phyloP scores from a whole-genome alignment of 108 stramenopile genomes.

The Fragilariopsis cylindrus region DNA sequence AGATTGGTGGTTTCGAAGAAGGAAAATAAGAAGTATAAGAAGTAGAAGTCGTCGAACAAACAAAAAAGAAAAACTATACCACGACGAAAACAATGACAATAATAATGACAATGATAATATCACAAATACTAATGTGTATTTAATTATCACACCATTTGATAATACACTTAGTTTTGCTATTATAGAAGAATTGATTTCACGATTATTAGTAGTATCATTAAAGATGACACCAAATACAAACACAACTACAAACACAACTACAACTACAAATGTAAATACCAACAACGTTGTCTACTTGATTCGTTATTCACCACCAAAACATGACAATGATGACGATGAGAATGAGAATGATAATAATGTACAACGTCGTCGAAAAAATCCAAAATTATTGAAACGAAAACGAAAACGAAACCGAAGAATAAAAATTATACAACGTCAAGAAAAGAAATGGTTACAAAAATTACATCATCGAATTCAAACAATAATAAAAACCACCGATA shows the following conservation, averaged over 20 bases:
- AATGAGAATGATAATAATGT: neutral
- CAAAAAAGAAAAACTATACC: no score
- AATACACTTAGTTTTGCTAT: constrained; percentile 2
- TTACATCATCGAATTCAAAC: no score
- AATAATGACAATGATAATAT: no score
- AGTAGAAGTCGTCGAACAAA: no score
- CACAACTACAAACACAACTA: neutral
- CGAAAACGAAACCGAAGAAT: no score
- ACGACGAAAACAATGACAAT: no score
- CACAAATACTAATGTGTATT: neutral
- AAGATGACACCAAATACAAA: neutral
- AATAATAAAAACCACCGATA: neutral
- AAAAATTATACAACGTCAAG: no score
- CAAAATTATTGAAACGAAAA: no score
- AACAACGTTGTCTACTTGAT: neutral
- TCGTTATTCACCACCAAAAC: neutral
- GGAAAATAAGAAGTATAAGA: no score
- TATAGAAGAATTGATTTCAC: neutral
- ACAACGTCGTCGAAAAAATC: no score
- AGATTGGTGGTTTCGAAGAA: no score
- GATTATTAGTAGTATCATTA: neutral
- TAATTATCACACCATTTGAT: neutral
- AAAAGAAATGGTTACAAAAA: no score
- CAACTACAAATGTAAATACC: neutral
- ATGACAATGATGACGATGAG: neutral